Conservation (phyloP, 208 protist species). For the Wallacemonas sp. region DNA sequence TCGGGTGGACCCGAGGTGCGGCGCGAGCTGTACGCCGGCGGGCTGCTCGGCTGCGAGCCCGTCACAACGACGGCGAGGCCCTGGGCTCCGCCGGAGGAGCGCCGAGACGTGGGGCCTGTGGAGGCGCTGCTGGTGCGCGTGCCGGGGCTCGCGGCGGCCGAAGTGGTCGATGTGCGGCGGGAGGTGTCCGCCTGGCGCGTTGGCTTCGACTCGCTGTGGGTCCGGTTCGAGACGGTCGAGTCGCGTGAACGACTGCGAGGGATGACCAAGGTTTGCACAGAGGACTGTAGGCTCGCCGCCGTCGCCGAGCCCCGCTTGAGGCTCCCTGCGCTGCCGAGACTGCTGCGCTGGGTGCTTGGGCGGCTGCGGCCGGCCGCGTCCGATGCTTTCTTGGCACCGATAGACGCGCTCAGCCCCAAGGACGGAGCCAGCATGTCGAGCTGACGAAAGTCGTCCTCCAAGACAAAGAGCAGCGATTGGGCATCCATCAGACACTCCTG, state of each 20-base stretch:
- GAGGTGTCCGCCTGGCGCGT: too few relatives aligned
- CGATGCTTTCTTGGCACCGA: not conserved
- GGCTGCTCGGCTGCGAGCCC: not conserved
- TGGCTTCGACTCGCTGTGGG: not conserved
- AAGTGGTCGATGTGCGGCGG: not conserved
- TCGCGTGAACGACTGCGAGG: not conserved
- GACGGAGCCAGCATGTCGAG: conserved; percentile 16
- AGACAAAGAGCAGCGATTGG: conserved; percentile 20
- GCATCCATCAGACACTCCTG: conserved; percentile 23
- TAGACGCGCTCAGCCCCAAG: not conserved
- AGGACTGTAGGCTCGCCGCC: not conserved
- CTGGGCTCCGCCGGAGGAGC: not conserved
- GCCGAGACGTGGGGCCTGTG: not conserved
- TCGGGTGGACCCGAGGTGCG: not conserved
- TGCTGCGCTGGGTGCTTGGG: not conserved
- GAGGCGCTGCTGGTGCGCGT: not conserved
- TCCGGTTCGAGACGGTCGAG: not conserved
- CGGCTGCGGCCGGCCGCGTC: not conserved
- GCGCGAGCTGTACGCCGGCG: conserved; percentile 5
- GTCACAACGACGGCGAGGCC: not conserved
- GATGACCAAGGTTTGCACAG: not conserved
- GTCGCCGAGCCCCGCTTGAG: not conserved
- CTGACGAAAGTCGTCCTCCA: conserved; percentile 31
- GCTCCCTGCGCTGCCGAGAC: not conserved
- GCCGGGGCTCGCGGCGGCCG: not conserved